These are phyloP conservation scores for Cicer bijugum DNA, from an alignment of 306 rosid species.

Conservation along the genomic window DNA sequence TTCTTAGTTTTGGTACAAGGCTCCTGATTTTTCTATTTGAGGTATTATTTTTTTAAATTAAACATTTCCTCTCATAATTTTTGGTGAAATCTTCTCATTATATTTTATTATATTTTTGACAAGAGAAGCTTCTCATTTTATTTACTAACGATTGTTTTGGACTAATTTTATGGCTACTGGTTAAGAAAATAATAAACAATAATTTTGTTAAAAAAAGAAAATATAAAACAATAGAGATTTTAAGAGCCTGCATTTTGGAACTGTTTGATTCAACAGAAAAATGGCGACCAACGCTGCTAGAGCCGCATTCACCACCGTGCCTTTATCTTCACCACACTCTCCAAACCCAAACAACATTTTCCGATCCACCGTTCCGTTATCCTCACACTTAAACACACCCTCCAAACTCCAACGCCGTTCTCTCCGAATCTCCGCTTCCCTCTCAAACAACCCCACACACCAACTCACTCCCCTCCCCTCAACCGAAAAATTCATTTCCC, in stretches of 20 bases:
- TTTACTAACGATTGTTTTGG: too few species aligned
- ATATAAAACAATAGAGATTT: not conserved
- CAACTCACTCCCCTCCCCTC: not conserved
- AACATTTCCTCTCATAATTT: too few species aligned
- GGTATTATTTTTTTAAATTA: too few species aligned
- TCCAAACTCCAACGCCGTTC: slow-evolving; percentile 40
- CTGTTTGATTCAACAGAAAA: not conserved
- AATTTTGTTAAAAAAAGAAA: not conserved
- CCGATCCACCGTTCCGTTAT: slow-evolving; percentile 42
- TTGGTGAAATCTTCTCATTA: too few species aligned
- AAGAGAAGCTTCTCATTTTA: too few species aligned
- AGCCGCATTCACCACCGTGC: slow-evolving; percentile 30
- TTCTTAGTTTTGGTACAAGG: too few species aligned
- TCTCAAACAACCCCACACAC: slow-evolving; percentile 37
- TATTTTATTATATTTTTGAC: too few species aligned
- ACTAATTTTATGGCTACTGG: too few species aligned
- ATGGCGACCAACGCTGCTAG: slow-evolving; percentile 47
- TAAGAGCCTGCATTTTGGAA: slow-evolving; percentile 26
- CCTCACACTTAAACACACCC: slow-evolving; percentile 35
- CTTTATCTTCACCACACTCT: not conserved
- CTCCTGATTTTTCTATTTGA: too few species aligned
- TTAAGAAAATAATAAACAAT: too few species aligned
- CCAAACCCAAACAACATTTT: not conserved
- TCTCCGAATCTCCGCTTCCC: slow-evolving; percentile 47
- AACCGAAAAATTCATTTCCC: slow-evolving; percentile 42